Base-by-base conservation (phyloP, 2,329 filamentous ascomycete genomes). In the Bipolaris gigantea region DNA sequence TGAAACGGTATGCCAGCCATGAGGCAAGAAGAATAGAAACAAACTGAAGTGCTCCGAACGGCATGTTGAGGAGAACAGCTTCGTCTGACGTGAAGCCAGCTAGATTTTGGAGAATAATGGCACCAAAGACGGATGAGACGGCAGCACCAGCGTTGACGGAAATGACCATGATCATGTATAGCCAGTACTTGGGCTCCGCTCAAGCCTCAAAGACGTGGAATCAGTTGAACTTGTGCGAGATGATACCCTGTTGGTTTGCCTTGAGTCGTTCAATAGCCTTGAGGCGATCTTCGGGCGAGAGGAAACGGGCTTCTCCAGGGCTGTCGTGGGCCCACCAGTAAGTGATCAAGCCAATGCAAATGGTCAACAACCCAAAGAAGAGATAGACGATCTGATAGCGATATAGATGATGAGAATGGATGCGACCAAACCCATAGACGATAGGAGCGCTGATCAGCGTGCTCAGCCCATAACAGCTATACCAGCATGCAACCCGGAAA, bases 211-310 rank as follows among this genome's bases (percentile, higher is more conserved):
- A 74, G 1, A 88, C 78, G 53, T 92, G 89, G 16, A 80, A 77
- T 77, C 81, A 79, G 55, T 87, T 87, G 72, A 87, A 88, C 56
- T 87, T 80, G 57, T 85, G 84, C 56, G 83, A 87, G 2, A 85
- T 86, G 10, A 88, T 85, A 2, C 89, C 89, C 56, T 89, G 89
- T 71, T 91, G 85, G 61, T 92, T 92, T 36, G 84, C 80, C 0
- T 88, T 82, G 4, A 92, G 81, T 0, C 89, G 81, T 57, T 90
- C 88, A 18, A 90, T 76, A 0, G 86, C 87, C 48, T 89, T 80
- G 0, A 84, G 67, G n/a, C 85, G 83, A 61, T 92, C 89, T 39
- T 83, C 78, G 44, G 86, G 81, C 3, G 77, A 85, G 19, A 92
- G 62, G 77, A 79, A 85, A 2, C 80, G 77, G 9, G 82, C 81